Evolutionary conservation across 2,329 filamentous ascomycete species (phyloP).

Genomic region (Cercospora sesami): DNA sequence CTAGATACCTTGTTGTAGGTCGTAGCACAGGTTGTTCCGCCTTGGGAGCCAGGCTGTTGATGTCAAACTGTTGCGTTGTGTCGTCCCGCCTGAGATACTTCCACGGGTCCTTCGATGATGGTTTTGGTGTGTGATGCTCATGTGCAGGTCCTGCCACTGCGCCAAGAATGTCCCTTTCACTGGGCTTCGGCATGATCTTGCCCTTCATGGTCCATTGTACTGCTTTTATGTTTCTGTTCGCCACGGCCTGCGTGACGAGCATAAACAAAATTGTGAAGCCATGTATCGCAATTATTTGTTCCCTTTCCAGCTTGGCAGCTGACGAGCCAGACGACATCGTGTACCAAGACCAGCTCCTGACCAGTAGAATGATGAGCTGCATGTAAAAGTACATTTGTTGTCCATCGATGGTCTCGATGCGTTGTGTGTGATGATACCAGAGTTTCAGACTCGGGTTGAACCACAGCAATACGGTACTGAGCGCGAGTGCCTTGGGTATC

Average conservation of each 20-base stretch:
- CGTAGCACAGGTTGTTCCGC: conserved; percentile 21
- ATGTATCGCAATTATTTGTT: conserved; percentile 54
- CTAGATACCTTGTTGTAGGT: conserved; percentile 20
- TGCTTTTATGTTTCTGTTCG: conserved; percentile 30
- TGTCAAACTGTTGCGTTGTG: conserved; percentile 39
- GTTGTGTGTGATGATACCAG: conserved; percentile 35
- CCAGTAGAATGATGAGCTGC: conserved; percentile 59
- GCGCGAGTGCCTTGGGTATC: conserved; percentile 30
- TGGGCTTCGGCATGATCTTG: conserved; percentile 39
- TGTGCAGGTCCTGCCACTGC: conserved; percentile 30
- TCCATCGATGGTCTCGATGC: conserved; percentile 32
- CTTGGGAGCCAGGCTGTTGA: conserved; percentile 37
- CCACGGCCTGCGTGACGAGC: conserved; percentile 40
- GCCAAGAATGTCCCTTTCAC: conserved; percentile 34
- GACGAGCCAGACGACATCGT: conserved; percentile 32
- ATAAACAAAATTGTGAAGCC: conserved; percentile 56
- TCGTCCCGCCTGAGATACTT: conserved; percentile 31
- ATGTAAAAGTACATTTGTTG: conserved; percentile 66
- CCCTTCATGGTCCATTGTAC: conserved; percentile 35
- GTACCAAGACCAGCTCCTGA: conserved; percentile 51
- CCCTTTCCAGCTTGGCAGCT: conserved; percentile 28
- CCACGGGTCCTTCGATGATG: conserved; percentile 33
- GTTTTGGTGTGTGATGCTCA: conserved; percentile 29
- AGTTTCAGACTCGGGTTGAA: conserved; percentile 38
- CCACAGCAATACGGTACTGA: conserved; percentile 33